A percentile compares a stretch with the other conserved stretches of the same genome.
Evolutionary conservation across 2,329 filamentous ascomycete species (phyloP).

Genomic region (Tolypocladium ophioglossoides): DNA sequence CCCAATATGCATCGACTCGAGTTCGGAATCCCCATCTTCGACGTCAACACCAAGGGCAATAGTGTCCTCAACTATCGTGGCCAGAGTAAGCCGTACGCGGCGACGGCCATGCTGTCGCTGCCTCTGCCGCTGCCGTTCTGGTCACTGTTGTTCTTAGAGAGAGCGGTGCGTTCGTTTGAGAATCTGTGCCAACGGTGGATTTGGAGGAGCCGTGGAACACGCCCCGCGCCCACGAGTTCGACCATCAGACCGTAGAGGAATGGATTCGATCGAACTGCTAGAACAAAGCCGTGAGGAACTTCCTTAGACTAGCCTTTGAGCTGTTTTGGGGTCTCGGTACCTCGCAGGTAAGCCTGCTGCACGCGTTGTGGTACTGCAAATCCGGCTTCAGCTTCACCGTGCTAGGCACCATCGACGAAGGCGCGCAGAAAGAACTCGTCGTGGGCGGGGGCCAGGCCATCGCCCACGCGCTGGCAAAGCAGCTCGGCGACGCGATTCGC

Average conservation of each 20-base stretch:
- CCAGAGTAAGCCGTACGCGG: background rate
- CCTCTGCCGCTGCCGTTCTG: background rate
- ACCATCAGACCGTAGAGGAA: background rate
- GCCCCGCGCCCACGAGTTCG: background rate
- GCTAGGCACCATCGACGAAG: background rate
- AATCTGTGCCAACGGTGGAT: background rate
- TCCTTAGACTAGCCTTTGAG: background rate
- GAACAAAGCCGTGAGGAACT: background rate
- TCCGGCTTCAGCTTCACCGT: constrained; percentile 1
- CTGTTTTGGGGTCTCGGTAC: background rate
- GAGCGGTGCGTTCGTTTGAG: background rate
- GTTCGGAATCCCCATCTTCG: background rate
- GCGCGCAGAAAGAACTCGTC: background rate
- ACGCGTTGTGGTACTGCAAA: constrained; percentile 1
- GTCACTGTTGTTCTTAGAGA: background rate
- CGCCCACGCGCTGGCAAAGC: background rate
- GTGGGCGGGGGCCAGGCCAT: constrained; percentile 1
- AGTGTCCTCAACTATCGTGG: background rate
- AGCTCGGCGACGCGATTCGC: background rate
- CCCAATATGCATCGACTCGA: constrained; percentile 1
- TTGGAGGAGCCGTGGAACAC: background rate
- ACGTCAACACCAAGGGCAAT: background rate
- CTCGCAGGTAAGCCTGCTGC: background rate
- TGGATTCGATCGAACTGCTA: background rate
- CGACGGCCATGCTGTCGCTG: too few relatives aligned